Evolutionary conservation across 1,284 basidiomycete genomes (phyloP), one percentile per base, ranked within the genome.

Genomic region (Athelia sp.): DNA sequence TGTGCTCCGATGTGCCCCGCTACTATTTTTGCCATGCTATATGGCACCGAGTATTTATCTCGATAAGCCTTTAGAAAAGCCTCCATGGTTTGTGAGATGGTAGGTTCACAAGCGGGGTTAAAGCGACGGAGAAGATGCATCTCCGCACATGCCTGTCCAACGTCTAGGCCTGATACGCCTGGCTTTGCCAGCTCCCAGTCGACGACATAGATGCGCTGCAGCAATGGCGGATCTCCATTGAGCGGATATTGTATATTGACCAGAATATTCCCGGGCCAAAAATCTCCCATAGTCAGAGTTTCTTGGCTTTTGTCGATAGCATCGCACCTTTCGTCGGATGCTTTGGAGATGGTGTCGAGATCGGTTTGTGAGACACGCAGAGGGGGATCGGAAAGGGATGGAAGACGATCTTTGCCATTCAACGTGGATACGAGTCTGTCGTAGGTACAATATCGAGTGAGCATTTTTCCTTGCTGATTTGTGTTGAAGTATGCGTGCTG

Each of bases 181-280:
- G 75, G 66, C 60, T 73, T 80, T 21, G 69, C 60, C 17, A 81
- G 32, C 56, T 84, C 81, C 83, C 82, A 85, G 59, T 85, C 81
- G 43, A 83, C 55, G 26, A 83, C 66, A 46, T 63, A 71, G n/a
- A 80, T 54, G 11, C 63, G 68, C 53, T 69, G 62, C 35, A 76
- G 52, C 6, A 29, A 6, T 13, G 26, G 26, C 36, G 36, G 19
- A 21, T 40, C 36, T 6, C 36, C 36, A 1, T 57, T 55, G 15
- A 54, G 57, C n/a, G 57, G 50, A 48, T 56, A 50, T 19, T 61
- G 60, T 6, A 70, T 54, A 15, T 54, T 56, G 17, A 82, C 56
- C 46, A 82, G 62, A 36, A 84, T 57, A 55, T 85, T 84, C 0
- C 82, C 83, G 1, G 82, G 74, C 82, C 83, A 85, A 55, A 84